Evolutionary conservation across 257 asterid species (phyloP).

Genomic region (Fraxinus pennsylvanica): DNA sequence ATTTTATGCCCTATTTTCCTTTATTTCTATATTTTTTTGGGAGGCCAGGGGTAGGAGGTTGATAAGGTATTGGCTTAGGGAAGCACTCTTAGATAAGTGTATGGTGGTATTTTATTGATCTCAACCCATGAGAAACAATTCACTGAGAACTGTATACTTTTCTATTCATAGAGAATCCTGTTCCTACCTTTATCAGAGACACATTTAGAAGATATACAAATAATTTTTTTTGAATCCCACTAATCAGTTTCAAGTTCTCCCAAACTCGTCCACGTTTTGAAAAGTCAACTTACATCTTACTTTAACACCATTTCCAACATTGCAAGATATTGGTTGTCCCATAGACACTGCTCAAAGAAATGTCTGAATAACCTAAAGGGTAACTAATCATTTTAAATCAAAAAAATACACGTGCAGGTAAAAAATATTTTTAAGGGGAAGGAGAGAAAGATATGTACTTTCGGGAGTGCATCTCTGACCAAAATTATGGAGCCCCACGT

Average conservation of each 20-base stretch:
- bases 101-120: too few species aligned
- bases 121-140: too few species aligned
- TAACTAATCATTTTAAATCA: background rate
- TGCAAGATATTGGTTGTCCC: background rate
- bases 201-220: background rate
- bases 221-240: background rate
- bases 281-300: background rate
- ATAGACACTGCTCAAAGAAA: constrained; percentile 9
- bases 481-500: constrained; percentile 68
- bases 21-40: too few species aligned
- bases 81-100: too few species aligned
- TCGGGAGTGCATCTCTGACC: constrained; percentile 97
- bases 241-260: background rate
- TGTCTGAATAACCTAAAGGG: background rate
- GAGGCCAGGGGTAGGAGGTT: too few species aligned
- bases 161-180: background rate
- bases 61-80: too few species aligned
- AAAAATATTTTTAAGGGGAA: background rate
- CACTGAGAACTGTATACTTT: too few species aligned
- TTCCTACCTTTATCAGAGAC: background rate
- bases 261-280: background rate
- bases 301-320: background rate
- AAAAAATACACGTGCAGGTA: background rate
- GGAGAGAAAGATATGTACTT: constrained; percentile 48
- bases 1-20: background rate